Evolutionary conservation across 768 basidiomycete species (phyloP).

Genomic region (Inosperma sp.): DNA sequence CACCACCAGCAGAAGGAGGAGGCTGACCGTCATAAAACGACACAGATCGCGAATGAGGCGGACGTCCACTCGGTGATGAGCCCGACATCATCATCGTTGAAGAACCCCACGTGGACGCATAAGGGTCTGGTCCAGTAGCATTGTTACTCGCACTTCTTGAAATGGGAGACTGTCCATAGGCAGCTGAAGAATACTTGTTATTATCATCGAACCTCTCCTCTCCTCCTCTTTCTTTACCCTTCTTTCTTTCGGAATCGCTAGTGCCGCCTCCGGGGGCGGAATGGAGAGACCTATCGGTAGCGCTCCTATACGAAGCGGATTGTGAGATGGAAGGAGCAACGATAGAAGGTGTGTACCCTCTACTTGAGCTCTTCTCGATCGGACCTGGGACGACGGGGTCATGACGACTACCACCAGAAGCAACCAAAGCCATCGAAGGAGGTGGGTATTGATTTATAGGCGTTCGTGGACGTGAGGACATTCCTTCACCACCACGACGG

Average conservation of each 20-base stretch:
- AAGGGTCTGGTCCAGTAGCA: no score
- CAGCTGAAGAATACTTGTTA: no score
- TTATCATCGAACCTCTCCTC: no score
- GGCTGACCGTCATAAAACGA: conserved; percentile 11
- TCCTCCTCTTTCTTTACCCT: conserved; percentile 23
- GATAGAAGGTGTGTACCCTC: conserved; percentile 23
- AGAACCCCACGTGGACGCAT: conserved; percentile 8
- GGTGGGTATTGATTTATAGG: conserved; percentile 35
- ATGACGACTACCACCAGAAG: conserved; percentile 17
- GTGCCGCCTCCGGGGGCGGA: conserved; percentile 12
- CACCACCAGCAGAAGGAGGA: conserved; percentile 1
- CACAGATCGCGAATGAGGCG: conserved; percentile 14
- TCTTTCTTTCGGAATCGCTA: conserved; percentile 24
- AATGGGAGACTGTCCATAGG: no score
- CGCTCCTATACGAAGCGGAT: no score
- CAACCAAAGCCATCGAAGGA: conserved; percentile 15
- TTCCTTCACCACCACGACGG: conserved; percentile 26
- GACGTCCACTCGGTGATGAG: conserved; percentile 16
- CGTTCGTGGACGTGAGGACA: conserved; percentile 51
- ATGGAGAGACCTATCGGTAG: no score
- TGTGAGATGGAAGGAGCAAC: conserved; percentile 19
- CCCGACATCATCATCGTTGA: conserved; percentile 2
- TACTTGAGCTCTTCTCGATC: conserved; percentile 19
- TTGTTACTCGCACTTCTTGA: no score
- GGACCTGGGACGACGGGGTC: no score